These are phyloP conservation scores for Ganoderma multipileum DNA, from an alignment of 1,284 basidiomycete genomes.

Conservation along the genomic window DNA sequence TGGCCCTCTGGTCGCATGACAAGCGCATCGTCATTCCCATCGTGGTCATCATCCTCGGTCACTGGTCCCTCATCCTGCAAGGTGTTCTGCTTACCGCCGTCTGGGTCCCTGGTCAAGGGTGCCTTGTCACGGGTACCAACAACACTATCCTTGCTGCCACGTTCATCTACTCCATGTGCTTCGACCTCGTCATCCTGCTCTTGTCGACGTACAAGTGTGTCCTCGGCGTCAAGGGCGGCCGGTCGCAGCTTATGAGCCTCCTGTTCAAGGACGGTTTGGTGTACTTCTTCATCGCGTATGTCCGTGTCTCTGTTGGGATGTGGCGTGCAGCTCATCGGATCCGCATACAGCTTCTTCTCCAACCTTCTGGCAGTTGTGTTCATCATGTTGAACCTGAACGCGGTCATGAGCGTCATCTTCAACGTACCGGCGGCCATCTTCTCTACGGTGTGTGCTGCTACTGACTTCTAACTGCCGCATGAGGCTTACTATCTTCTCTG, in stretches of 20 bases:
- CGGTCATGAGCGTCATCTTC: slow-evolving; percentile 44
- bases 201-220: slow-evolving; percentile 58
- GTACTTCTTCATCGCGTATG: slow-evolving; percentile 43
- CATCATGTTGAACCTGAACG: slow-evolving; percentile 42
- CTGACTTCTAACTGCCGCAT: too few relatives aligned
- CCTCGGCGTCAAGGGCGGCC: slow-evolving; percentile 34
- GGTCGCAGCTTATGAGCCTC: slow-evolving; percentile 39
- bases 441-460: slow-evolving; percentile 35
- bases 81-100: slow-evolving; percentile 66
- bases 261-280: slow-evolving; percentile 43
- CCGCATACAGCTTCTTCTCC: slow-evolving; percentile 33
- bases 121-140: slow-evolving; percentile 61
- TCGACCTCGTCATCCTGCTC: slow-evolving; percentile 68
- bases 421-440: slow-evolving; percentile 43
- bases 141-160: slow-evolving; percentile 65
- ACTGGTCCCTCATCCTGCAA: slow-evolving; percentile 81
- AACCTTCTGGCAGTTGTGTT: slow-evolving; percentile 42
- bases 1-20: slow-evolving; percentile 74
- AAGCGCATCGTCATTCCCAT: slow-evolving; percentile 62
- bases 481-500: background rate
- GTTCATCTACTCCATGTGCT: slow-evolving; percentile 77
- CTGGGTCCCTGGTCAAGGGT: slow-evolving; percentile 54
- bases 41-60: slow-evolving; percentile 68
- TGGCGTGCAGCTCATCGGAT: background rate
- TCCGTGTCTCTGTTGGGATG: background rate